Evolutionary conservation across 208 protist species (phyloP), one percentile per base, ranked within the genome.

Genomic region (Leptomonas pyrrhocoris): DNA sequence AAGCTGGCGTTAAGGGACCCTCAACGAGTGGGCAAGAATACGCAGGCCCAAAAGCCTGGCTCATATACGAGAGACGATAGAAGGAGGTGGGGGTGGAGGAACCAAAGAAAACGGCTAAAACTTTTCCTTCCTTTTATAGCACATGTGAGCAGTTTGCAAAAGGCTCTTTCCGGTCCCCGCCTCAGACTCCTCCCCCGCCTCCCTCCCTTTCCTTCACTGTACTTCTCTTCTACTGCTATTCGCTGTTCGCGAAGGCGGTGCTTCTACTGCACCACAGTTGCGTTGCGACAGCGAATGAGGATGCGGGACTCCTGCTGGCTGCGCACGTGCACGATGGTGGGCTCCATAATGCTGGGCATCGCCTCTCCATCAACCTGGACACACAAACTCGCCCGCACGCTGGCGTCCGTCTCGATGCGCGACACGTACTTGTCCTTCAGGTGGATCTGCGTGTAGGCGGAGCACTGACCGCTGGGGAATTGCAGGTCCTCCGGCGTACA

Each of bases 281-380:
- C 55, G 55, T 89, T 93, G 36, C 62, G 64, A 80, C 89, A 94
- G 28, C 86, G 86, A 59, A 93, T 79, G 34, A 77, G 80, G 19
- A 92, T 64, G 2, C 71, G 68, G 19, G 76, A 51, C 23, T 58
- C 49, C 15, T 70, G 34, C 51, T 72, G 68, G 45, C 57, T 71
- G 38, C 67, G 68, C 27, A 93, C 73, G 46, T 89, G 81, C 15
- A 93, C 53, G 27, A 95, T 77, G 15, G 76, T 88, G 13, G 90
- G 81, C 65, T 88, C 71, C 21, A 45, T 66, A 23, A 95, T 85
- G 60, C 62, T 79, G 5, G 79, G 68, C 46, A 90, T 49, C 18
- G 88, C 66, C 80, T 95, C 90, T 12, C 90, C 90, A 60, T 95
- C 90, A 18, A 92, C 70, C 71, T 95, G 90, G 40, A 92, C 76